Evolutionary conservation across 2,329 filamentous ascomycete species (phyloP), one percentile per base, ranked within the genome.

Genomic region (Fusarium sp.): DNA sequence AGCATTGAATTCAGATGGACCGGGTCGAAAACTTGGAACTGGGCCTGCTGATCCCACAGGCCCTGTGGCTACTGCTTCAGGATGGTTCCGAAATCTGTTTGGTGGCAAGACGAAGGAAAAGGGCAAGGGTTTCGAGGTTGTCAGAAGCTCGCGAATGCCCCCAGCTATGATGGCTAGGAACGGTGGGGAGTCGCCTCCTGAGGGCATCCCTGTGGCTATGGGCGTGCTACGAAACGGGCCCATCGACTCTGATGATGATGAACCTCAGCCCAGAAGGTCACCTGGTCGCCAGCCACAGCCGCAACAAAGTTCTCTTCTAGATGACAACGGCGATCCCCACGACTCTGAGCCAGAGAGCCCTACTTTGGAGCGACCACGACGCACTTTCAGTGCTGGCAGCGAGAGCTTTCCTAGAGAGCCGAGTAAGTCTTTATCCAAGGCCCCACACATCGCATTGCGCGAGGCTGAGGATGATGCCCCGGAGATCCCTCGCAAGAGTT

Each of bases 71-170:
- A 95, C 93, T 10, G 95, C 96, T 0, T 92, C 92, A 1, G 93
- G 94, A 7, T 99, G 95, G 94, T 89, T 98, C 79, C 91, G 93
- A 73, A 88, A 86, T 55, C 78, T 97, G 8, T 88, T 97, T 62
- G 91, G 90, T 15, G 92, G 91, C 18, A 97, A 97, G 82, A 94
- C 90, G 9, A 98, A 97, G 77, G 95, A 98, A 71, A 97, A 97
- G 80, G 91, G 91, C 71, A 98, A 98, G 80, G 96, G 96, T 0
- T 99, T 99, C 73, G 96, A 98, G 79, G 96, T 99, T 8, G 95
- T 99, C 18, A 86, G 96, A 75, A 98, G 94, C 78, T 89, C 94
- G 10, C 88, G 94, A 58, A 94, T 96, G 83, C 94, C 94, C 4
- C 91, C 92, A 9, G 90, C 91, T 62, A 92, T 94, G 84, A 77